Percentiles rank a stretch among this genome's conserved stretches.
These are phyloP conservation scores for Backusella mclennaniae DNA, from an alignment of 192 early-diverging fungal species.

Conservation along the genomic window DNA sequence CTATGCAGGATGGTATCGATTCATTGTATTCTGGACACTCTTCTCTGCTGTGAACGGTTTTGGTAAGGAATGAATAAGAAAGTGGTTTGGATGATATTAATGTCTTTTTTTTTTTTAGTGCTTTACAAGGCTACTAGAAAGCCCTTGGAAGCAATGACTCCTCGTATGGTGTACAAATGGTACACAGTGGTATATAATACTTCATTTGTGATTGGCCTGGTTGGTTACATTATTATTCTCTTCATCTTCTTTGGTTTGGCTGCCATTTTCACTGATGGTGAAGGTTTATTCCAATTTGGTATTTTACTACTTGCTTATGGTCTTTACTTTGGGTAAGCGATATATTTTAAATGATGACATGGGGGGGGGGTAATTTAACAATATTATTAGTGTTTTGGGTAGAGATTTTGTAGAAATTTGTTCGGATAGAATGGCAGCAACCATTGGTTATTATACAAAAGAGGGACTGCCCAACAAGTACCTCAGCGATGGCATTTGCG, in stretches of 20 bases:
- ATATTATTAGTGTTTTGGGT: constrained; percentile 44
- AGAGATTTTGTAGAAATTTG: constrained; percentile 65
- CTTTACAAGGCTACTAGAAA: constrained; percentile 55
- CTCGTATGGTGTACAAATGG: constrained; percentile 63
- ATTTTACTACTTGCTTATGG: constrained; percentile 55
- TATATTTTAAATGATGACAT: too few species aligned
- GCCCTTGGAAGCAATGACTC: constrained; percentile 58
- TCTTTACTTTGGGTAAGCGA: constrained; percentile 60
- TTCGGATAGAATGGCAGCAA: constrained; percentile 60
- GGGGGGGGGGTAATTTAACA: background rate
- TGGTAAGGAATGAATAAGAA: constrained; percentile 19
- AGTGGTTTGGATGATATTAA: too few species aligned
- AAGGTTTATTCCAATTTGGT: constrained; percentile 39
- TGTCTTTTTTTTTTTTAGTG: constrained; percentile 6
- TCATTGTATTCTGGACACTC: constrained; percentile 30
- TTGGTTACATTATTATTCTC: constrained; percentile 54
- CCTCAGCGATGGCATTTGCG: constrained; percentile 51
- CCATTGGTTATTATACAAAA: constrained; percentile 60
- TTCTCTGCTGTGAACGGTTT: constrained; percentile 32
- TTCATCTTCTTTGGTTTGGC: constrained; percentile 52
- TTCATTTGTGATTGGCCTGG: constrained; percentile 55
- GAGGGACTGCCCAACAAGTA: constrained; percentile 60
- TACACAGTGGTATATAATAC: constrained; percentile 55
- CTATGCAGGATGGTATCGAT: constrained; percentile 35
- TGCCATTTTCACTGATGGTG: constrained; percentile 39